A percentile compares a stretch with the other conserved stretches of the same genome.
These are phyloP conservation scores for Entrophospora sp. DNA, from an alignment of 192 early-diverging fungal genomes.

Conservation along the genomic window DNA sequence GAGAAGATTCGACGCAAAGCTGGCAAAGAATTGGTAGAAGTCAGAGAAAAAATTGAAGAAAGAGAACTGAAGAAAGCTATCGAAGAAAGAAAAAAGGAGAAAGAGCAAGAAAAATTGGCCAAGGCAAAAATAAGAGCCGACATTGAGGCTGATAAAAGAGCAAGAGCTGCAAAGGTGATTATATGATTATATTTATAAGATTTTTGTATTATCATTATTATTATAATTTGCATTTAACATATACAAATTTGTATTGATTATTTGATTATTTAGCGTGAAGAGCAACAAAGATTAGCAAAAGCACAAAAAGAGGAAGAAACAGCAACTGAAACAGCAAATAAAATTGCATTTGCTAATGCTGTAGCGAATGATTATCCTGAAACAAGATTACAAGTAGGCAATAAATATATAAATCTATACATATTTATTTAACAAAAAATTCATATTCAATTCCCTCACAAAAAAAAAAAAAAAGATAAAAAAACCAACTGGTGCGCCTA, in stretches of 20 bases:
- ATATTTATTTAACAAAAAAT: neutral
- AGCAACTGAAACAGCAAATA: slow-evolving; percentile 19
- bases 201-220: neutral
- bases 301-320: slow-evolving; percentile 18
- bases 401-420: neutral
- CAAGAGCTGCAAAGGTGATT: slow-evolving; percentile 54
- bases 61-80: slow-evolving; percentile 67
- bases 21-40: slow-evolving; percentile 60
- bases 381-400: slow-evolving; percentile 64
- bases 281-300: slow-evolving; percentile 22
- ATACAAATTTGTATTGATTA: slow-evolving; percentile 22
- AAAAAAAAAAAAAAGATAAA: no score
- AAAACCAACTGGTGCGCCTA: slow-evolving; percentile 19
- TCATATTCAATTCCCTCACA: no score
- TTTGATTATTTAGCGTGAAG: slow-evolving; percentile 20
- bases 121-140: slow-evolving; percentile 67
- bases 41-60: slow-evolving; percentile 60
- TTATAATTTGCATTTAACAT: slow-evolving; percentile 5
- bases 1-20: slow-evolving; percentile 69
- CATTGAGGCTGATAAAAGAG: slow-evolving; percentile 72
- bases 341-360: slow-evolving; percentile 22
- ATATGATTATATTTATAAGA: slow-evolving; percentile 3
- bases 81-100: slow-evolving; percentile 63
- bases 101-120: slow-evolving; percentile 67
- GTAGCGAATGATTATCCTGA: slow-evolving; percentile 63